Base-by-base conservation (phyloP, 257 asterid species). In the Schizonepeta tenuifolia region DNA sequence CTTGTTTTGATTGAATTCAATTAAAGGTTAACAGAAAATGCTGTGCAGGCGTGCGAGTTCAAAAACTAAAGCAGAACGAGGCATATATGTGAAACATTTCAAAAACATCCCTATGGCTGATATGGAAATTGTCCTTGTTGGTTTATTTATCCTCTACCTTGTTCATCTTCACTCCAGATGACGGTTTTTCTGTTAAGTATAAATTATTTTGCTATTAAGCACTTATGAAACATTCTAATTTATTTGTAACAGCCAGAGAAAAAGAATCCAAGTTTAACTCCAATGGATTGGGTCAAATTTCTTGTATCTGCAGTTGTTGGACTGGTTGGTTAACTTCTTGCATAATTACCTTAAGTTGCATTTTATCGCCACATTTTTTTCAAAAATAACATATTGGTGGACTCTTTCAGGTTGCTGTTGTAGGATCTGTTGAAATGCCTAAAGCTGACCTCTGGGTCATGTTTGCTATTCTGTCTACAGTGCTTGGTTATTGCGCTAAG, bases 281-380 rank as follows among this genome's bases (percentile, higher is more conserved):
- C 96, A 18, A 91, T 94, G 99, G 99, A 94, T 78, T 89, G 93
- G 99, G 98, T 94, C 78, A 94, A 88, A 79, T 94, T 94, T 81
- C 90, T 94, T 60, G 59, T 88, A 69, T 91, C 99, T 76, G 96
- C 93, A 55, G 67, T 88, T 33, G 95, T 94, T 82, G 99, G 99
- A 71, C 95, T 94, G 98, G 99, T 94, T 69, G 77, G 98, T 84
- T 74, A 51, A 72, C 80, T 51, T 74, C 44, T 65, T 75, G 44
- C 61, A 66, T 69, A 24, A 6, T 21, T 51, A 26, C 53, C 53
- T 62, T 73, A 58, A 56, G 40, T 80, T 36, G 38, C 74, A 36
- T 61, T 58, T 26, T 47, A 9, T 2, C 1, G 9, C 41, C 40
- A 13, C 20, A 5, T 31, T 3, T 46, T 70, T 28, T 43, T 26